Evolutionary conservation across 2,329 filamentous ascomycete genomes (phyloP).

Genomic region (Exophiala mesophila): DNA sequence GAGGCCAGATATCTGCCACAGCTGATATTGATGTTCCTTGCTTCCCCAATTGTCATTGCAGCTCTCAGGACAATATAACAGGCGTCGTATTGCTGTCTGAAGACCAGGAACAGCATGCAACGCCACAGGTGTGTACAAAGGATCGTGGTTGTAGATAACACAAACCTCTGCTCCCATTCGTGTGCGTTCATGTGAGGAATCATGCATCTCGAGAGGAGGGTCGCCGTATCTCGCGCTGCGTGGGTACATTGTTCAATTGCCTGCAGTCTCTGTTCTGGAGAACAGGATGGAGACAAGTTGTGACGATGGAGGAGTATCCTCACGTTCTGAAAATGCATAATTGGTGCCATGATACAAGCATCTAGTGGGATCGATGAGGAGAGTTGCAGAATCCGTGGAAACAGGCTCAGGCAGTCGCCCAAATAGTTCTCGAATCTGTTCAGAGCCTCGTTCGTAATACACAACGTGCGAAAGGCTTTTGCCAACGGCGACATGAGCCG

Average conservation of each 20-base stretch:
- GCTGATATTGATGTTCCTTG: slow-evolving; percentile 66
- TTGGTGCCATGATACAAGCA: slow-evolving; percentile 66
- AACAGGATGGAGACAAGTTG: slow-evolving; percentile 71
- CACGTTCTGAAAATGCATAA: slow-evolving; percentile 74
- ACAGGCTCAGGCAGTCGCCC: slow-evolving; percentile 65
- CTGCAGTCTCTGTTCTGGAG: slow-evolving; percentile 58
- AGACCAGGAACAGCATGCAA: slow-evolving; percentile 72
- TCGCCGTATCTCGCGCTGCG: slow-evolving; percentile 72
- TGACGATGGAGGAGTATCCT: slow-evolving; percentile 84
- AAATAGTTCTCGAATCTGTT: slow-evolving; percentile 80
- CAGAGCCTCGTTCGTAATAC: slow-evolving; percentile 62
- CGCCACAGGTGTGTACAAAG: slow-evolving; percentile 83
- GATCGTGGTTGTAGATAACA: slow-evolving; percentile 66
- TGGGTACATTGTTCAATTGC: slow-evolving; percentile 74
- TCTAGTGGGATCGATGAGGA: slow-evolving; percentile 64
- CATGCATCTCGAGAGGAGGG: slow-evolving; percentile 65
- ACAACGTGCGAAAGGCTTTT: slow-evolving; percentile 63
- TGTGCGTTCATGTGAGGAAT: slow-evolving; percentile 34
- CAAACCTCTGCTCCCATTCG: slow-evolving; percentile 48
- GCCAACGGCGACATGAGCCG: slow-evolving; percentile 70
- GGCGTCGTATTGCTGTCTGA: slow-evolving; percentile 66
- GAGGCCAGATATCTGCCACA: slow-evolving; percentile 80
- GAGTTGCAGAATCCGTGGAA: slow-evolving; percentile 69
- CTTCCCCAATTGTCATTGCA: slow-evolving; percentile 64
- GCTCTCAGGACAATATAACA: slow-evolving; percentile 70